Conservation (phyloP, 305 asterid species). For the Solanum hybrid region DNA sequence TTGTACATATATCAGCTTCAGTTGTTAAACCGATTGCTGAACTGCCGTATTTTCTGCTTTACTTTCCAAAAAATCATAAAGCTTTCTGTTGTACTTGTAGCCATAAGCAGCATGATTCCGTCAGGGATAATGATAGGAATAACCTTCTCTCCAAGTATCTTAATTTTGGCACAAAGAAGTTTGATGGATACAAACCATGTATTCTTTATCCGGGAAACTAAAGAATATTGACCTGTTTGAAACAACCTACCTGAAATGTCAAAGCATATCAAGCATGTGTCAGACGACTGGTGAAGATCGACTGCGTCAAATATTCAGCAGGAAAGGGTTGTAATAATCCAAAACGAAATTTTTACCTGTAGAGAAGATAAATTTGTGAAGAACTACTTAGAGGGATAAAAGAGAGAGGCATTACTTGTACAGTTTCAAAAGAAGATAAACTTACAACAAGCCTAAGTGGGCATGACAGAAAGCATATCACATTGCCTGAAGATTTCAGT, state of each 20-base stretch:
- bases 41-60: neutral
- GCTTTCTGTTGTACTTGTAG: neutral
- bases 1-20: neutral
- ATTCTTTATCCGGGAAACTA: neutral
- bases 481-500: neutral
- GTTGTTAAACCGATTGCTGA: neutral
- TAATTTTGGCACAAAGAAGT: neutral
- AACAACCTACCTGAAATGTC: constrained; percentile 4
- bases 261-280: neutral
- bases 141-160: neutral
- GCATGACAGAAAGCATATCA: neutral
- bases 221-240: neutral
- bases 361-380: neutral
- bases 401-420: neutral
- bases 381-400: neutral
- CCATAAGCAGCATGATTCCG: neutral
- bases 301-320: neutral
- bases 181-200: neutral
- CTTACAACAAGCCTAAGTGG: neutral
- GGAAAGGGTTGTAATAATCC: neutral
- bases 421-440: neutral
- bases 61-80: neutral
- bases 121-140: neutral
- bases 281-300: neutral
- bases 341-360: neutral